phyloP scores from a whole-genome alignment of 169 alveolate species.

The Eimeria maxima region DNA sequence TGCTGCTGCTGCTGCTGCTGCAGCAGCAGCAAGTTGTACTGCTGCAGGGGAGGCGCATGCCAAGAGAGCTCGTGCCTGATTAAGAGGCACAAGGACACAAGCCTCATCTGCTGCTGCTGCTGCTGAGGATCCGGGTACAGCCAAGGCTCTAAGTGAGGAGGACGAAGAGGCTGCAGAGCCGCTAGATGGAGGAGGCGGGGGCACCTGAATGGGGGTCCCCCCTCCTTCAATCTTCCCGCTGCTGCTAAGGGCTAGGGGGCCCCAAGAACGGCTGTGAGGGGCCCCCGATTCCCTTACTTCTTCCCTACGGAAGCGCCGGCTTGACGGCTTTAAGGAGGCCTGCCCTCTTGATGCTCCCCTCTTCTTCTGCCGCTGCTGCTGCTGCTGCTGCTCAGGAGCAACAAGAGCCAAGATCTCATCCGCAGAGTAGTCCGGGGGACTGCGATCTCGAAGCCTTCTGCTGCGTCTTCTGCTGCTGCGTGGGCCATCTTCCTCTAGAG shows the following conservation, averaged over 20 bases:
- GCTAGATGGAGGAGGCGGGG: not conserved
- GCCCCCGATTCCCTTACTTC: not conserved
- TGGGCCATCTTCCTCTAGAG: no score
- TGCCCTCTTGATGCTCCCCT: conserved; percentile 22
- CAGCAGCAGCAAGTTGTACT: no score
- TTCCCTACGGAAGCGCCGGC: not conserved
- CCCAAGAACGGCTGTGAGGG: not conserved
- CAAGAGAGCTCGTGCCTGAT: conserved; percentile 6
- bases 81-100: conserved; percentile 10
- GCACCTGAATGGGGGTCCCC: not conserved
- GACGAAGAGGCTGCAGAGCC: not conserved
- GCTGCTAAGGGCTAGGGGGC: conserved; percentile 11
- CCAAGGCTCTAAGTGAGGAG: not conserved
- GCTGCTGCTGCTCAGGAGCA: conserved; percentile 20
- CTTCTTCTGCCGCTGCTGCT: conserved; percentile 19
- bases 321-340: not conserved
- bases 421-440: conserved; percentile 42
- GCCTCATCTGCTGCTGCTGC: not conserved
- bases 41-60: conserved; percentile 17
- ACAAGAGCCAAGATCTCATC: conserved; percentile 18
- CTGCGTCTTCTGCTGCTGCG: conserved; percentile 56
- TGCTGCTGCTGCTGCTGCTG: no score
- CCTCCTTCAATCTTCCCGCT: conserved; percentile 31
- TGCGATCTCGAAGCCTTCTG: conserved; percentile 32
- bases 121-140: not conserved